phyloP scores from a whole-genome alignment of 441 rosid species.

The Pelargonium australe region DNA sequence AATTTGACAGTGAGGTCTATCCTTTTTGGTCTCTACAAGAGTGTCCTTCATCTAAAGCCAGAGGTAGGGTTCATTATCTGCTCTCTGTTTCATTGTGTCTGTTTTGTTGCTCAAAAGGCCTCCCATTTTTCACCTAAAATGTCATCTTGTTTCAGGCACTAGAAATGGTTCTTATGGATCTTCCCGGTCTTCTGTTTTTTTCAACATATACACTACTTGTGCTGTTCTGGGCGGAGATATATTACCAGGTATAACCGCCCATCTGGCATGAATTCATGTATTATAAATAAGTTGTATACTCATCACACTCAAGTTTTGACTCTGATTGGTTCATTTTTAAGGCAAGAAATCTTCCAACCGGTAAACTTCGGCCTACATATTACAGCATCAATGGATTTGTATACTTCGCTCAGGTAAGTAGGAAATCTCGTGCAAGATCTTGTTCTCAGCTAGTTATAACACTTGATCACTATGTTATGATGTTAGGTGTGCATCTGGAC shows the following conservation, averaged over 20 bases:
- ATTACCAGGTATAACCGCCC: slow-evolving; percentile 66
- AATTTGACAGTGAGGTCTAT: slow-evolving; percentile 45
- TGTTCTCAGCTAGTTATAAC: background rate
- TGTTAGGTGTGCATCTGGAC: slow-evolving; percentile 49
- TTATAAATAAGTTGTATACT: background rate
- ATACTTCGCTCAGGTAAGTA: slow-evolving; percentile 43
- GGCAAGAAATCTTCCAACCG: slow-evolving; percentile 56
- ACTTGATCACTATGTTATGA: slow-evolving; percentile 6
- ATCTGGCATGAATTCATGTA: background rate
- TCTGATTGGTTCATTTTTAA: slow-evolving; percentile 14
- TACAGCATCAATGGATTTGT: slow-evolving; percentile 34
- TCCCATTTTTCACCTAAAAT: slow-evolving; percentile 5
- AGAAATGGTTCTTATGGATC: slow-evolving; percentile 55
- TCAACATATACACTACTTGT: slow-evolving; percentile 85
- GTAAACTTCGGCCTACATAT: slow-evolving; percentile 48
- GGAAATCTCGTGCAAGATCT: background rate
- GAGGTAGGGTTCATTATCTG: slow-evolving; percentile 28
- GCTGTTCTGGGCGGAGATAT: slow-evolving; percentile 97
- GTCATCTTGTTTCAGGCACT: slow-evolving; percentile 31
- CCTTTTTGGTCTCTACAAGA: slow-evolving; percentile 46
- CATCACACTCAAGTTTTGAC: background rate
- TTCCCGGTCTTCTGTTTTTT: slow-evolving; percentile 83
- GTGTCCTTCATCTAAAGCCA: slow-evolving; percentile 38
- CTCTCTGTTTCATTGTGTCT: background rate
- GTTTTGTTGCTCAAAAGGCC: background rate